Conservation (phyloP, 2,329 filamentous ascomycete species). For the Raffaelea arxii region DNA sequence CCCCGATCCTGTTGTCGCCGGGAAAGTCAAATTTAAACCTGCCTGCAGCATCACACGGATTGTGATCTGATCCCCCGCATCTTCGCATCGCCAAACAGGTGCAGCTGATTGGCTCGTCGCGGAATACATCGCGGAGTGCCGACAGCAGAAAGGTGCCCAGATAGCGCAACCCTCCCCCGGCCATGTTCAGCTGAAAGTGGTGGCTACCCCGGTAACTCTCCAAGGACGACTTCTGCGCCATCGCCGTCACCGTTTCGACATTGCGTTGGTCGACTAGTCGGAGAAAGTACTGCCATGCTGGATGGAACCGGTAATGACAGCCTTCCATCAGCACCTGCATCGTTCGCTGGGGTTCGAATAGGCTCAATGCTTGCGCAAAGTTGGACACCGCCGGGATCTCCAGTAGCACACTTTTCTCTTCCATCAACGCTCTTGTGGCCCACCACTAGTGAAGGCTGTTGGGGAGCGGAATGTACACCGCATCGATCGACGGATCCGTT, state of each 20-base stretch:
- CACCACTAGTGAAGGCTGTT: constrained; percentile 34
- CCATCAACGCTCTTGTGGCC: constrained; percentile 34
- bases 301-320: constrained; percentile 41
- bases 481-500: constrained; percentile 31
- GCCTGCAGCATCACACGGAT: constrained; percentile 24
- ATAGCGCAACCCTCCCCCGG: constrained; percentile 22
- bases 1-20: constrained; percentile 25
- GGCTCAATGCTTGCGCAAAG: constrained; percentile 28
- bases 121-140: constrained; percentile 28
- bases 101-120: constrained; percentile 27
- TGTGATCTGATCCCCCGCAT: no score
- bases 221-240: constrained; percentile 20
- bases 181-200: constrained; percentile 12
- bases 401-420: constrained; percentile 44
- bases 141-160: constrained; percentile 26
- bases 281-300: constrained; percentile 33
- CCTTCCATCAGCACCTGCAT: constrained; percentile 38
- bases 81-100: no score
- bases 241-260: constrained; percentile 24
- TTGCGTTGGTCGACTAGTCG: constrained; percentile 25
- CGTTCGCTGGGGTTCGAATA: constrained; percentile 32
- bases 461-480: constrained; percentile 42
- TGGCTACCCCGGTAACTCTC: constrained; percentile 29
- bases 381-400: constrained; percentile 43
- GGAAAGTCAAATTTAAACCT: constrained; percentile 28